Base-by-base conservation (phyloP, 2,329 filamentous ascomycete species). In the Helicocarpus griseus region DNA sequence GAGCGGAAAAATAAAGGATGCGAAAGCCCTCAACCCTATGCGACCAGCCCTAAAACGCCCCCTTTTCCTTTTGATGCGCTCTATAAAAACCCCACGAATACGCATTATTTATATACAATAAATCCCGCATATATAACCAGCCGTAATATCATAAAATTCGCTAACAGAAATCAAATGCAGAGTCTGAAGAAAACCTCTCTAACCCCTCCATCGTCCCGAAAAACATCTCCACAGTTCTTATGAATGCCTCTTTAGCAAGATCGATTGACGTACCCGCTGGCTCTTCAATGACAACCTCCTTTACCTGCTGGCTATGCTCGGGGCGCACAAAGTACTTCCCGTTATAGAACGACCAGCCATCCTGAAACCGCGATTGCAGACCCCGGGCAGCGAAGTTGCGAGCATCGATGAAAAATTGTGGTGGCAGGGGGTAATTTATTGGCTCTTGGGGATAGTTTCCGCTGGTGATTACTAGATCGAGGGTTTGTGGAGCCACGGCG, bases 251-350 rank as follows among this genome's bases (percentile, higher is more conserved):
- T 41, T 57, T 58, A 5, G 57, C 56, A 5, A 41, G 44, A 41
- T 58, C 52, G 17, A 63, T 57, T 7, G 65, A 52, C 13, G 54
- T 53, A 43, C 61, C 41, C 4, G 57, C 54, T 6, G 65, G 54
- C 47, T 70, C 68, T n/a, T 70, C 68, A 17, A 76, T 61, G 1
- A 58, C 36, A 1, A 80, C 65, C 54, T 76, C 73, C 54, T 70
- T 73, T 14, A 67, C 69, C 9, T 65, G 65, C 38, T 69, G 68
- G 1, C 19, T 36, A 35, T 47, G 45, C n/a, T 72, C 72, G 14
- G 71, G 65, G 21, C 69, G 68, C 29, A 80, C 71, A 58, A 70
- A 78, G 54, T 78, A 73, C 48, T 62, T 68, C 1, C 65, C 69
- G 28, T 69, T 65, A 48, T 69, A 66, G 6, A 60, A 56, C 21